Evolutionary conservation across 352 stramenopile species (phyloP).

Genomic region (Aphanomyces cochlioides): DNA sequence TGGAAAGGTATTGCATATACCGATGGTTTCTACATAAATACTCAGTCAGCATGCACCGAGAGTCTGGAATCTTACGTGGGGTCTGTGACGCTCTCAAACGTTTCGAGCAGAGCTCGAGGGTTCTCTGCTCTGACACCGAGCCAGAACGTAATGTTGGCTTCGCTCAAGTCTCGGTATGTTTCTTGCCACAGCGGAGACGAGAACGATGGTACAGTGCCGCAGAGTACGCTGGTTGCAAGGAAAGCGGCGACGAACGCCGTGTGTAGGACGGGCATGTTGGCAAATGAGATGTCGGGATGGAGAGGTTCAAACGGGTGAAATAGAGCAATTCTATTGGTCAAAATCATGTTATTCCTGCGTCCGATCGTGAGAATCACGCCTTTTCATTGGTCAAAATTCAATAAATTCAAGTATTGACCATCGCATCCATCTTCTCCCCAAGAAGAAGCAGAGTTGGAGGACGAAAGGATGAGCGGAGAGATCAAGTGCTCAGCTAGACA

Average conservation of each 20-base stretch:
- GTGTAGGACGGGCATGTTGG: not conserved
- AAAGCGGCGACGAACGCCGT: not conserved
- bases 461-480: no score
- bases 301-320: no score
- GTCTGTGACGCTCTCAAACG: slow-evolving; percentile 15
- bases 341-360: no score
- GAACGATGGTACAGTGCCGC: not conserved
- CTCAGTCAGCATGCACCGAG: not conserved
- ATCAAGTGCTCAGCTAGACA: no score
- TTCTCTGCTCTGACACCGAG: slow-evolving; percentile 7
- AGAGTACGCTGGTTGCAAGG: not conserved
- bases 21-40: not conserved
- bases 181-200: not conserved
- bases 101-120: not conserved
- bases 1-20: slow-evolving; percentile 14
- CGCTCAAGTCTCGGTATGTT: not conserved
- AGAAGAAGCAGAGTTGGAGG: no score
- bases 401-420: no score
- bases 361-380: no score
- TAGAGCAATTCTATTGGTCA: no score
- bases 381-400: no score
- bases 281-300: no score
- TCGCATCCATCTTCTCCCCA: no score
- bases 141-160: slow-evolving; percentile 8
- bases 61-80: not conserved